phyloP scores from a whole-genome alignment of 78 protist genomes.

The Chrysochromulina parva region DNA sequence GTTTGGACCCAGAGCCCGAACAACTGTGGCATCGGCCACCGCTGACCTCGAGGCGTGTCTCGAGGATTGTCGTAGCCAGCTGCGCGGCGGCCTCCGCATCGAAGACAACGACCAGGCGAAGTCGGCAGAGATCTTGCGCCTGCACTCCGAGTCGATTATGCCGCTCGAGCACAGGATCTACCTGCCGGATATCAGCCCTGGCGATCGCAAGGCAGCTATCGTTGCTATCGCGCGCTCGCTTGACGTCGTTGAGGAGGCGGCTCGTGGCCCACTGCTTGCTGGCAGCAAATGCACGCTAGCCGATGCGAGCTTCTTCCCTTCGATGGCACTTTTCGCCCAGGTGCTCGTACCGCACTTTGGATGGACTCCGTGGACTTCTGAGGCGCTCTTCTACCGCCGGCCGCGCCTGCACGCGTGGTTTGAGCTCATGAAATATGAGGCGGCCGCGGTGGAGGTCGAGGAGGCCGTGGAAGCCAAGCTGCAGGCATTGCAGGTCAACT shows the following conservation, averaged over 20 bases:
- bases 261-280: neutral
- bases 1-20: too few species aligned
- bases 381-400: neutral
- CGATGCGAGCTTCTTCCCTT: neutral
- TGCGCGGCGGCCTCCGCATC: too few species aligned
- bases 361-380: neutral
- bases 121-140: too few species aligned
- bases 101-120: too few species aligned
- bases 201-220: neutral
- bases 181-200: neutral
- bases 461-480: too few species aligned
- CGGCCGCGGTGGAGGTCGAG: too few species aligned
- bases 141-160: neutral
- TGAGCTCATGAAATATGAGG: neutral
- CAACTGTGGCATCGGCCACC: too few species aligned
- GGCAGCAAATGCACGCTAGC: neutral
- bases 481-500: too few species aligned
- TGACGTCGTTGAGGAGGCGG: neutral
- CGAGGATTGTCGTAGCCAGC: too few species aligned
- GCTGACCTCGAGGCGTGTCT: too few species aligned
- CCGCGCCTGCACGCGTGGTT: constrained; percentile 15
- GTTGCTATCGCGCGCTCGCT: neutral
- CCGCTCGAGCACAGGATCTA: neutral
- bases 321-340: neutral
- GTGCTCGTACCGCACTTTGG: neutral